Base-by-base conservation (phyloP, 78 protist species). In the Polysphondylium violaceum region DNA sequence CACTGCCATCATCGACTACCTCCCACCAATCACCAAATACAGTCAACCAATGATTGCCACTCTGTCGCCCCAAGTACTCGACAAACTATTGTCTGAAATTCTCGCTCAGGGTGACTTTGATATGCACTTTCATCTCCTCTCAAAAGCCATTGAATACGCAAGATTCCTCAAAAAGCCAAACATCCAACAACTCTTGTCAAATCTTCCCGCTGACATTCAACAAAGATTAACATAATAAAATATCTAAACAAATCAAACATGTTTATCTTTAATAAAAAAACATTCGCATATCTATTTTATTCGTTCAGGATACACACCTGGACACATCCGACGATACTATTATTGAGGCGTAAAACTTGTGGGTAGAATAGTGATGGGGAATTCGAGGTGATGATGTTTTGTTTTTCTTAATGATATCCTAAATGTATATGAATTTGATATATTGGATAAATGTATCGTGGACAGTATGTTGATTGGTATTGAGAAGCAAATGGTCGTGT, bases 381-480 rank as follows among this genome's bases (percentile, higher is more conserved):
- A 56, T 14, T 56, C 63, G 4, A 56, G 33, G 21, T n/a, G 21
- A 56, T 14, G 21, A 56, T 56, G 7, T 4, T 16, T 17, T 8
- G 8, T 8, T 50, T 72, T 72, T 72, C 64, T 43, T 50, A 72
- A 19, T 25, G 88, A 29, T n/a, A 79, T 79, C 27, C 40, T 64
- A 1, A 79, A 23, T 14, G 23, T 23, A 55, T 79, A 79, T 1
- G 68, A 21, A 44, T 79, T 79, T 29, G 61, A 40, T 3, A 79
- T 50, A 36, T 79, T 79, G 33, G 74, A 55, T 51, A 78, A 71
- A 11, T 25, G 23, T 3, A 79, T 65, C 1, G 88, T 50, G 44
- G 88, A 76, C 23, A 51, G 14, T n/a, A 79, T 38, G 53, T 40
- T 51, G 40, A 53, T 43, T 21, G 88, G 88, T 35, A 79, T 51